Percentiles rank a stretch among this genome's conserved stretches.
Evolutionary conservation across 78 protist genomes (phyloP).

Genomic region (Acrasis kona): DNA sequence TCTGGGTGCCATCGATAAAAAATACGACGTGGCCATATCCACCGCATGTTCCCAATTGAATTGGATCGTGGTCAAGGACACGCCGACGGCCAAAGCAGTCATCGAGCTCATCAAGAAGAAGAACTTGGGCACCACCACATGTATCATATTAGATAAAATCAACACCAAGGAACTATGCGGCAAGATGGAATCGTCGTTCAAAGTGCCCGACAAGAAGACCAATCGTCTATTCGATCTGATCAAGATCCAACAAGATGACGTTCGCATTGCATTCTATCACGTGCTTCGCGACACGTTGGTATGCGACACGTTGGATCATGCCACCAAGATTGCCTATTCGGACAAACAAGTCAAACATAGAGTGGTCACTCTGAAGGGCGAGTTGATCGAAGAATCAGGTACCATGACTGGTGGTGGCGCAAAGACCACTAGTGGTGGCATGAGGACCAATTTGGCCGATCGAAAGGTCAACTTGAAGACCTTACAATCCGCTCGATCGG

Average conservation of each 20-base stretch:
- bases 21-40: constrained; percentile 91
- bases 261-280: constrained; percentile 71
- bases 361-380: constrained; percentile 94
- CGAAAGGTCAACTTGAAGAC: background rate
- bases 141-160: constrained; percentile 83
- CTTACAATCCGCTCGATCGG: too few species aligned
- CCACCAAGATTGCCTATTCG: constrained; percentile 55
- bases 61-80: constrained; percentile 83
- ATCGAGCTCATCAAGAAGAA: constrained; percentile 42
- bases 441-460: background rate
- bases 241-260: constrained; percentile 8
- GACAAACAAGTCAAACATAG: constrained; percentile 39
- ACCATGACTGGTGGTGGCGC: constrained; percentile 98
- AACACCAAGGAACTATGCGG: background rate
- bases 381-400: constrained; percentile 90
- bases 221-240: constrained; percentile 49
- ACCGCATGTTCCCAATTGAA: constrained; percentile 75
- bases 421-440: constrained; percentile 27
- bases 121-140: constrained; percentile 86
- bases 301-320: constrained; percentile 27
- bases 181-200: background rate
- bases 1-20: constrained; percentile 83
- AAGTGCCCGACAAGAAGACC: constrained; percentile 20
- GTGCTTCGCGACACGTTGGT: constrained; percentile 93
- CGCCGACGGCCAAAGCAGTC: constrained; percentile 43